phyloP scores from a whole-genome alignment of 371 early-diverging fungal genomes.

The Rhizomucor pusillus region DNA sequence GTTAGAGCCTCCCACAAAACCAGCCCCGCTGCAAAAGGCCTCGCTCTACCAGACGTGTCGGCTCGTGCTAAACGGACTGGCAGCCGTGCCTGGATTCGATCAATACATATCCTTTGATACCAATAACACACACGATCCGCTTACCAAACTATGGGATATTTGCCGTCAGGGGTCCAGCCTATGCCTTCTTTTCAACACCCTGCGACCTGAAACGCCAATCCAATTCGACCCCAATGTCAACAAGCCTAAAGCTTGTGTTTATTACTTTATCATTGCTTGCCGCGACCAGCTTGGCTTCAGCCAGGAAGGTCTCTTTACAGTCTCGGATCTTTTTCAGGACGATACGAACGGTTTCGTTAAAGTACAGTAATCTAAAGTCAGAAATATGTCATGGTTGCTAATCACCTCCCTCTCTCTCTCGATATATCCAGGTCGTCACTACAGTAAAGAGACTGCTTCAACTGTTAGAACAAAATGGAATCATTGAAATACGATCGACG shows the following conservation, averaged over 20 bases:
- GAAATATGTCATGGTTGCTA: no score
- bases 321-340: constrained; percentile 85
- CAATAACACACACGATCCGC: constrained; percentile 57
- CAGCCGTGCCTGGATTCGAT: constrained; percentile 59
- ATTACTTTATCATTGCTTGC: constrained; percentile 77
- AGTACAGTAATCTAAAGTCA: no score
- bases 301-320: constrained; percentile 78
- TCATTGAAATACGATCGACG: constrained; percentile 23
- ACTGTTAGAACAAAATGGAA: constrained; percentile 27
- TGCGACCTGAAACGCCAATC: constrained; percentile 53
- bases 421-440: constrained; percentile 41
- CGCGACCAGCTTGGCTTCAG: constrained; percentile 64
- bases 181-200: constrained; percentile 77
- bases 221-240: constrained; percentile 33
- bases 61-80: constrained; percentile 55
- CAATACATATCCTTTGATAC: constrained; percentile 33
- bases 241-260: constrained; percentile 79
- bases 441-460: constrained; percentile 32
- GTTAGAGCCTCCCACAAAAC: no score
- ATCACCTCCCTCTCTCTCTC: background rate
- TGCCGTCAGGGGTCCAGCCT: constrained; percentile 88
- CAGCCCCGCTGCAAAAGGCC: constrained; percentile 27
- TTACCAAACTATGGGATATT: constrained; percentile 83
- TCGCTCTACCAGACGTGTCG: constrained; percentile 70
- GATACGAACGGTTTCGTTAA: constrained; percentile 95